Evolutionary conservation across 2,329 filamentous ascomycete species (phyloP), one percentile per base, ranked within the genome.

Genomic region (Zasmidium citrigriseum): DNA sequence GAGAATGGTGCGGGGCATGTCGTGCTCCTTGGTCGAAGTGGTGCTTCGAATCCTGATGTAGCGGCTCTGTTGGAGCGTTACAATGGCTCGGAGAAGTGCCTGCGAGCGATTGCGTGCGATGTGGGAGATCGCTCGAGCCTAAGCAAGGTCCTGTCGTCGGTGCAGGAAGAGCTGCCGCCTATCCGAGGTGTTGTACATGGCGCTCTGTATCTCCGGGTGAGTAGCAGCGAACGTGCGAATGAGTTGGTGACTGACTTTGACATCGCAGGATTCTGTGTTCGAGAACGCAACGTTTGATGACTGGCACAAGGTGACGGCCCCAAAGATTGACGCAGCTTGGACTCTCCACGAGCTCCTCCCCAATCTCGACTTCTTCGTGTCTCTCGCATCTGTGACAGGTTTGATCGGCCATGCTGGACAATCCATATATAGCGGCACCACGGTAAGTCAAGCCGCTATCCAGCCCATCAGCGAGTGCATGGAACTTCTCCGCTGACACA

Each of bases 371-470:
- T 74, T 73, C 54, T 74, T 73, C 58, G 45, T 70, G 53, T 25
- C 64, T 2, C 52, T 70, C 11, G 66, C 83, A 20, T 83, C 81
- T 25, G 78, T 82, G 0, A 76, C 80, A 0, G 82, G 82, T 23
- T 72, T 85, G 10, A 81, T 85, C 41, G 84, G 84, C 21, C 83
- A 80, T 61, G 77, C 80, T 2, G 82, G 82, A 0, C 84, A 86
- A 59, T 78, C 82, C 16, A 85, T 84, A 68, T 86, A 86, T 58
- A 79, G 82, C 1, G 82, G 27, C 3, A 58, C 51, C 10, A 64
- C 56, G 27, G 27, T 29, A 29, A 29, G 27, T 29, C 27, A 29
- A 7, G 27, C 7, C 27, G 27, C 7, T 14, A 29, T 7, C 27
- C 7, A 14, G 14, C 7, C 14, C 27, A 29, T 29, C 14, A 14